phyloP scores from a whole-genome alignment of 2,329 filamentous ascomycete genomes.

The Tolypocladium cylindrosporum region DNA sequence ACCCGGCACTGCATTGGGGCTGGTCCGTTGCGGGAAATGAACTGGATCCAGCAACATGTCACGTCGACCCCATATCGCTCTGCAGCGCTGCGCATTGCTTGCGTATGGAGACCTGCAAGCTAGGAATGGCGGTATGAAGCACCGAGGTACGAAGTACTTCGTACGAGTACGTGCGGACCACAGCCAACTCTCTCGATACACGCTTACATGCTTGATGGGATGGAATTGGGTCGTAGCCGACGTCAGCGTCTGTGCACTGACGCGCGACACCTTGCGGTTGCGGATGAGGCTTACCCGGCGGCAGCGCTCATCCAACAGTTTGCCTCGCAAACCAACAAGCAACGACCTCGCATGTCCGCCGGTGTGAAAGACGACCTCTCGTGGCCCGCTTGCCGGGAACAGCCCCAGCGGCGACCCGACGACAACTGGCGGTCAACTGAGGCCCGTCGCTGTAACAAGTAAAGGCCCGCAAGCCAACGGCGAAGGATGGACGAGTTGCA shows the following conservation, averaged over 20 bases:
- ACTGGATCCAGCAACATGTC: neutral
- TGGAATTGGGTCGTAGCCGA: neutral
- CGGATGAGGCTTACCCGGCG: slow-evolving; percentile 3
- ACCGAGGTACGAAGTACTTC: neutral
- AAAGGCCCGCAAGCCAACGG: neutral
- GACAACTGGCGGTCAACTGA: slow-evolving; percentile 7
- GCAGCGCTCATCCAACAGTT: neutral
- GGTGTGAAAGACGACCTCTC: neutral
- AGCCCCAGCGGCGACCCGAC: neutral
- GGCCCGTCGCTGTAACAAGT: neutral
- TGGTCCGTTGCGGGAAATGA: neutral
- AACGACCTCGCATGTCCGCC: neutral
- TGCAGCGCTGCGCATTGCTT: neutral
- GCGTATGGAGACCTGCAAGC: neutral
- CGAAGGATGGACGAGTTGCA: neutral
- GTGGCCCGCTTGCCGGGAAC: neutral
- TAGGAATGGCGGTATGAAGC: neutral
- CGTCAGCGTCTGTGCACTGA: slow-evolving; percentile 1
- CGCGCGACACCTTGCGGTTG: neutral
- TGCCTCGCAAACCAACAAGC: neutral
- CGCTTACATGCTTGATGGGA: neutral
- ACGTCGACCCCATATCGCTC: neutral
- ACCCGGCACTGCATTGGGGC: neutral
- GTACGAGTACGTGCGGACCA: too few relatives aligned
- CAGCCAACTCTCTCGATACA: neutral